Evolutionary conservation across 768 basidiomycete species (phyloP).

Genomic region (Mycena albidolilacea): DNA sequence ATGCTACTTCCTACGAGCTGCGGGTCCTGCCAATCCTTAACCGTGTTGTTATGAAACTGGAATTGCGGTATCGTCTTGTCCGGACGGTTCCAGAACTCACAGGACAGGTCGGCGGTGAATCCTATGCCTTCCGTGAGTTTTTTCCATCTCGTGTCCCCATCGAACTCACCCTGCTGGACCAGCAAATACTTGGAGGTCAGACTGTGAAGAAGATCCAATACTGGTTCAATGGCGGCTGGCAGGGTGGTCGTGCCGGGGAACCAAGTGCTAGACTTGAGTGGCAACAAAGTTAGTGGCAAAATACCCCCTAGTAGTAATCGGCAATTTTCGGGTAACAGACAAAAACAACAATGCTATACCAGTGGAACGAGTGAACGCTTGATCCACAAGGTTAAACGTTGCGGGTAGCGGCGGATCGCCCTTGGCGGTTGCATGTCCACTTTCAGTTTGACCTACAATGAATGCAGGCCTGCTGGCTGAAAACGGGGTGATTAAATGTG

Average conservation of each 20-base stretch:
- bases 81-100: background rate
- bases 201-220: background rate
- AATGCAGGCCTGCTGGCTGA: background rate
- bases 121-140: background rate
- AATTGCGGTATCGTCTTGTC: background rate
- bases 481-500: background rate
- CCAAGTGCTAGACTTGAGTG: background rate
- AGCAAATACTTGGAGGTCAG: background rate
- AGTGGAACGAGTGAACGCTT: slow-evolving; percentile 1
- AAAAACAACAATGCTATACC: background rate
- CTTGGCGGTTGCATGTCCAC: slow-evolving; percentile 1
- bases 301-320: background rate
- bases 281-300: background rate
- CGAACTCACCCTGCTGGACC: slow-evolving; percentile 14
- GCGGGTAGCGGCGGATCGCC: background rate
- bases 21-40: background rate
- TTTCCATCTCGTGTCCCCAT: background rate
- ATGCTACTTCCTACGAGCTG: background rate
- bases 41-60: background rate
- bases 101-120: background rate
- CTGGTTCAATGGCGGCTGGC: background rate
- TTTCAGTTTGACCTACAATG: background rate
- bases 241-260: background rate
- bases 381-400: slow-evolving; percentile 4
- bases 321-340: background rate